phyloP scores from a whole-genome alignment of 2,329 filamentous ascomycete genomes.

The Aspergillus bombycis region DNA sequence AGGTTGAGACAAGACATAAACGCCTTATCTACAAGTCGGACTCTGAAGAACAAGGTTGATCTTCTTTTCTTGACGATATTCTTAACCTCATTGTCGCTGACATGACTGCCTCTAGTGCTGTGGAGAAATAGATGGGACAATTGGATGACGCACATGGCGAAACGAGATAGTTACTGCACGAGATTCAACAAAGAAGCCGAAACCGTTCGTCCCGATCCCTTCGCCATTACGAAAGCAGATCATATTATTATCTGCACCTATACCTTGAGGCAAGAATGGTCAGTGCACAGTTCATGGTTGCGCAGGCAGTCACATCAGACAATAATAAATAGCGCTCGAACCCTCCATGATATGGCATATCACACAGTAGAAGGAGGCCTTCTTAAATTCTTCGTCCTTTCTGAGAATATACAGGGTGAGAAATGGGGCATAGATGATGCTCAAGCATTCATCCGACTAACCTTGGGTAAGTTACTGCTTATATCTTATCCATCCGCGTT shows the following conservation, averaged over 20 bases:
- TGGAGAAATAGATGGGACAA: background rate
- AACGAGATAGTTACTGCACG: background rate
- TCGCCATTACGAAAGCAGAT: background rate
- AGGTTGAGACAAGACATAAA: too few relatives aligned
- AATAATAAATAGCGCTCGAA: too few relatives aligned
- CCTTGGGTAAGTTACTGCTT: background rate
- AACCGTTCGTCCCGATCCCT: background rate
- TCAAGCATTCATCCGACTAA: background rate
- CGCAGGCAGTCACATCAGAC: too few relatives aligned
- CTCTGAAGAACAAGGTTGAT: background rate
- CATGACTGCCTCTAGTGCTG: background rate
- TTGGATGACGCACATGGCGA: background rate
- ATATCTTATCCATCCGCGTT: background rate
- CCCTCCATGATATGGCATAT: too few relatives aligned
- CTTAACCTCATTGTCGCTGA: background rate
- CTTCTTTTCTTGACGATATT: background rate
- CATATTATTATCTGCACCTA: background rate
- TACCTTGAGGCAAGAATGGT: background rate
- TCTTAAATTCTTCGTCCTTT: background rate
- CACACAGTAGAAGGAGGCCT: too few relatives aligned
- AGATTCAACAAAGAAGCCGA: fast-evolving
- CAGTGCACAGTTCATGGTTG: background rate
- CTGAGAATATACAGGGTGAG: background rate
- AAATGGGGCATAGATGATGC: background rate
- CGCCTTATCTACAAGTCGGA: too few relatives aligned